phyloP scores from a whole-genome alignment of 2,329 filamentous ascomycete genomes.

The Monilinia laxa region DNA sequence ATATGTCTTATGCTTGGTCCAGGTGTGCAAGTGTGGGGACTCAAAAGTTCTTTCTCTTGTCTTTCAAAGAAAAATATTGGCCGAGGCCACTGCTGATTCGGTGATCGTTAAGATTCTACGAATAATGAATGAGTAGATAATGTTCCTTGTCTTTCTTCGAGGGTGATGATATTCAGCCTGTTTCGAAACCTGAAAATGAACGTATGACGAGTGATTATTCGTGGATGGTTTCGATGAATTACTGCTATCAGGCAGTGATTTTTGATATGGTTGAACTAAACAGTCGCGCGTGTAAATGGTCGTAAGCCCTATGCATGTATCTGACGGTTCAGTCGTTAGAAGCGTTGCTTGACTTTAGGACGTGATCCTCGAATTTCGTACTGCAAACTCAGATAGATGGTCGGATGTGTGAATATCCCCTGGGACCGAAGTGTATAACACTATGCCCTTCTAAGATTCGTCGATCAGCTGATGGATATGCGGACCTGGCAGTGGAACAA shows the following conservation, averaged over 20 bases:
- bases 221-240: neutral
- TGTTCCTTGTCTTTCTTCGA: neutral
- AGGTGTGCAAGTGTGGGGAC: neutral
- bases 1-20: neutral
- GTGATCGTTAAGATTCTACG: neutral
- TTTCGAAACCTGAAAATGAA: neutral
- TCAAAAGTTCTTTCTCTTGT: neutral
- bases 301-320: neutral
- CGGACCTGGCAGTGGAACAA: neutral
- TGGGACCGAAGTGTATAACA: neutral
- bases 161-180: neutral
- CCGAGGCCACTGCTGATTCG: neutral
- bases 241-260: neutral
- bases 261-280: neutral
- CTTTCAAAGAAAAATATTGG: neutral
- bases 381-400: neutral
- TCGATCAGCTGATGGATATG: slow-evolving; percentile 15
- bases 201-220: too few species aligned
- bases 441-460: neutral
- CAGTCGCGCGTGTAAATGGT: neutral
- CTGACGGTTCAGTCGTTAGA: neutral
- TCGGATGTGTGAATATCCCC: neutral
- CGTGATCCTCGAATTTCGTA: neutral
- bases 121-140: neutral
- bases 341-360: neutral